Percentiles rank a stretch among this genome's conserved stretches.
Evolutionary conservation across 768 basidiomycete species (phyloP).

Genomic region (Kwoniella newhampshirensis): DNA sequence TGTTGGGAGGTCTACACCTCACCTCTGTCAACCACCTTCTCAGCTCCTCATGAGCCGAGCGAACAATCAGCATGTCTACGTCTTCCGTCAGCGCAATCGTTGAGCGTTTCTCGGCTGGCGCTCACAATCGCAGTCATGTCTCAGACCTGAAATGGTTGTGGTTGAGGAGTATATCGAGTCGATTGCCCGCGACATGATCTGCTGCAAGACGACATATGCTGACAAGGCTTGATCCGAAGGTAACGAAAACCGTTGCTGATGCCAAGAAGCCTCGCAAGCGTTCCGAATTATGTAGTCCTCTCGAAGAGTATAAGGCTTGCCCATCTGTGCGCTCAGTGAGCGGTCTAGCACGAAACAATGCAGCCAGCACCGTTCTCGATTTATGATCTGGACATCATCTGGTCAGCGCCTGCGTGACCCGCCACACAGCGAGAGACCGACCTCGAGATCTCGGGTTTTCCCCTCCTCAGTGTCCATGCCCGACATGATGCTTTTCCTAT

Average conservation of each 20-base stretch:
- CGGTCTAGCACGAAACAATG: slow-evolving; percentile 85
- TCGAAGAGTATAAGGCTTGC: slow-evolving; percentile 86
- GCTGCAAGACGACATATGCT: slow-evolving; percentile 83
- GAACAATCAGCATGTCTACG: slow-evolving; percentile 53
- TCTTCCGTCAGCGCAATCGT: slow-evolving; percentile 60
- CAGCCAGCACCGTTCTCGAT: slow-evolving; percentile 93
- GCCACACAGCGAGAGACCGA: slow-evolving; percentile 12
- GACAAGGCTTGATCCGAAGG: slow-evolving; percentile 69
- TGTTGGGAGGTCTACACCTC: slow-evolving; percentile 3
- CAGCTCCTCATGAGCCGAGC: slow-evolving; percentile 49
- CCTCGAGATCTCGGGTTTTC: slow-evolving; percentile 63
- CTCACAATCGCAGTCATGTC: slow-evolving; percentile 75
- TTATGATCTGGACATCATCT: slow-evolving; percentile 67
- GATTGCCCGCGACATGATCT: slow-evolving; percentile 79
- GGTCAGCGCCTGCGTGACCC: not conserved
- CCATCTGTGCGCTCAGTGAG: slow-evolving; percentile 91
- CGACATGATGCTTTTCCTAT: slow-evolving; percentile 70
- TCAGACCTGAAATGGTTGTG: slow-evolving; percentile 74
- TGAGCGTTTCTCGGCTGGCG: too few relatives aligned
- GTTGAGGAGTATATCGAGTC: slow-evolving; percentile 82
- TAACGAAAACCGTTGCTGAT: slow-evolving; percentile 63
- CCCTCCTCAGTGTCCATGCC: slow-evolving; percentile 78
- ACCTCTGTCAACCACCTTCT: slow-evolving; percentile 42
- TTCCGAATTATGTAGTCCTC: slow-evolving; percentile 93
- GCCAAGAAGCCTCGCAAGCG: slow-evolving; percentile 66